These are phyloP conservation scores for Marasmius tenuissimus DNA, from an alignment of 1,284 basidiomycete species.

Conservation along the genomic window DNA sequence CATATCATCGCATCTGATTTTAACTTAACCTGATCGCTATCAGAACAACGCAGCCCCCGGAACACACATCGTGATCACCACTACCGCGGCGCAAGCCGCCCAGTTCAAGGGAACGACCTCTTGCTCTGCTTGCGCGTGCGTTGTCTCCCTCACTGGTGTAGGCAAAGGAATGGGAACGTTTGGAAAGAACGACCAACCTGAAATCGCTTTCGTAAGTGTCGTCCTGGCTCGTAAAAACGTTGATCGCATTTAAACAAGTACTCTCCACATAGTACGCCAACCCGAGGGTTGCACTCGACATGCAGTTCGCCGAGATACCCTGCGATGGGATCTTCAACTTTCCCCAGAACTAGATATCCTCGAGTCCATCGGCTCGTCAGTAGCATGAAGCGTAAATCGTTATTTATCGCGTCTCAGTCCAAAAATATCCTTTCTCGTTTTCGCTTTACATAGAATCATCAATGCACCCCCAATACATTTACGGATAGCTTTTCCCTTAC, in stretches of 20 bases:
- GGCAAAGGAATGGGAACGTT: background rate
- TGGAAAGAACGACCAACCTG: background rate
- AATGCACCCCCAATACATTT: too few relatives aligned
- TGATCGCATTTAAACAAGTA: background rate
- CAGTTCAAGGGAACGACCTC: constrained; percentile 2
- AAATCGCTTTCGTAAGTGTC: constrained; percentile 3
- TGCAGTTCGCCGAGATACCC: constrained; percentile 4
- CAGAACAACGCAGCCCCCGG: background rate
- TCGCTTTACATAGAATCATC: too few relatives aligned
- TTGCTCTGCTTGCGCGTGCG: background rate
- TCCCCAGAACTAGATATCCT: background rate
- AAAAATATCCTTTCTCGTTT: too few relatives aligned
- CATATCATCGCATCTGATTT: background rate
- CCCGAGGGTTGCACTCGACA: background rate
- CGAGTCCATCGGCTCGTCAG: too few relatives aligned
- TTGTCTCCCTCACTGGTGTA: constrained; percentile 2
- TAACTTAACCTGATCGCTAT: background rate
- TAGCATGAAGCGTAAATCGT: too few relatives aligned
- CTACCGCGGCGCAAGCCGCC: background rate
- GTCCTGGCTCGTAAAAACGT: background rate
- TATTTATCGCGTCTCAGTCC: too few relatives aligned
- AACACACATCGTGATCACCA: background rate
- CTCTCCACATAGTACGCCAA: background rate
- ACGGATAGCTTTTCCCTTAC: too few relatives aligned
- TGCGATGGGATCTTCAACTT: constrained; percentile 1